phyloP scores from a whole-genome alignment of 164 flowering plant species.

The Stephania japonica region DNA sequence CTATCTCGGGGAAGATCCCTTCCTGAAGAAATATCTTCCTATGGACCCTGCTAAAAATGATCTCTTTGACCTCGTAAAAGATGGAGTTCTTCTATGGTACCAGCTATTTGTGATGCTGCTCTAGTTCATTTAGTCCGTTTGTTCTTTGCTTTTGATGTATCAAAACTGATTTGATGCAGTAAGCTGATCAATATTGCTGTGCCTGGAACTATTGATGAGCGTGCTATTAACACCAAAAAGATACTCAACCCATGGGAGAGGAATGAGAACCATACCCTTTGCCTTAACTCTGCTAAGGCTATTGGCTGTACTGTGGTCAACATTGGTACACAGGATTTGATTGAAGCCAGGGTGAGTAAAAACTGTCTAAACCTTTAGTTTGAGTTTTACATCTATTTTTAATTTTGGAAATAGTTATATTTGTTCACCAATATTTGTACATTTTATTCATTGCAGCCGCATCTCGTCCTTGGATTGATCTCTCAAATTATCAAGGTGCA shows the following conservation, averaged over 20 bases:
- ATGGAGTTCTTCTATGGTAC: slow-evolving; percentile 93
- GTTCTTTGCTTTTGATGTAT: slow-evolving; percentile 8
- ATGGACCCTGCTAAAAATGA: slow-evolving; percentile 67
- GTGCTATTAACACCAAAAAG: slow-evolving; percentile 82
- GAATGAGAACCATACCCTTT: slow-evolving; percentile 93
- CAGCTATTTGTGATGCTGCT: slow-evolving; percentile 11
- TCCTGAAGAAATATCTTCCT: slow-evolving; percentile 73
- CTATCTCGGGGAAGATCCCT: slow-evolving; percentile 77
- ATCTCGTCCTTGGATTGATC: slow-evolving; percentile 82
- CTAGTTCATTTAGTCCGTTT: not conserved
- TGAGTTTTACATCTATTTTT: not conserved
- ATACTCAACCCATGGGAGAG: slow-evolving; percentile 95
- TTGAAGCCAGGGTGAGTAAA: slow-evolving; percentile 82
- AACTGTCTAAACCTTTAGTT: not conserved
- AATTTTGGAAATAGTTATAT: not conserved
- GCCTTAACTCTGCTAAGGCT: slow-evolving; percentile 96
- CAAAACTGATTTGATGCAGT: slow-evolving; percentile 37
- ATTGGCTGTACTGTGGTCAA: slow-evolving; percentile 97
- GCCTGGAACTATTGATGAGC: slow-evolving; percentile 91
- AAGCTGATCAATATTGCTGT: slow-evolving; percentile 96
- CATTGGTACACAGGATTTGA: slow-evolving; percentile 86
- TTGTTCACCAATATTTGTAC: slow-evolving; percentile 5
- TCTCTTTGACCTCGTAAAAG: slow-evolving; percentile 71
- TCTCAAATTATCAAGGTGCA: slow-evolving; percentile 95
- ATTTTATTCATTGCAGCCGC: slow-evolving; percentile 52